These are phyloP conservation scores for Litchi chinensis DNA, from an alignment of 345 rosid genomes.

Conservation along the genomic window DNA sequence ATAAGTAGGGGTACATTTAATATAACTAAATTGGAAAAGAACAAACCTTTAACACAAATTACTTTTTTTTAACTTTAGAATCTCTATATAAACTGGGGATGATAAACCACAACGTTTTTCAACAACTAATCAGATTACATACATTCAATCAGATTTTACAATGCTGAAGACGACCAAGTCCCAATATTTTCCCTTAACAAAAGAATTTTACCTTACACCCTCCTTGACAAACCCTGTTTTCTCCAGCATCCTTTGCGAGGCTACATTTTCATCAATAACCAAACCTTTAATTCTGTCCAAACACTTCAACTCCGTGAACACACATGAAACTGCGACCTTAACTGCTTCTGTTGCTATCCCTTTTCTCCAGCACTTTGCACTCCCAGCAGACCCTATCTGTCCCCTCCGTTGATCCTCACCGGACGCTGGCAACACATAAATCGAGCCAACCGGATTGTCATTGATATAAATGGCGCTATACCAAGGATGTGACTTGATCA, in stretches of 20 bases:
- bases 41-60: too few relatives aligned
- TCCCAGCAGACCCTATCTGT: conserved; percentile 25
- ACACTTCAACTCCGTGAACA: not conserved
- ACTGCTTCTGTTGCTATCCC: conserved; percentile 19
- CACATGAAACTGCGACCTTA: conserved; percentile 1
- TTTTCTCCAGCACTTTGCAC: conserved; percentile 19
- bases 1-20: too few relatives aligned
- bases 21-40: too few relatives aligned
- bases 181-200: conserved; percentile 7
- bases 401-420: conserved; percentile 24
- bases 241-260: conserved; percentile 12
- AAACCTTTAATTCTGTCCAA: conserved; percentile 12
- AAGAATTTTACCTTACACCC: conserved; percentile 11
- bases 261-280: conserved; percentile 15
- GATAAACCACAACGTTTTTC: too few relatives aligned
- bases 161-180: not conserved
- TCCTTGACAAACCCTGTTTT: conserved; percentile 20
- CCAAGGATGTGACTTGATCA: conserved; percentile 21
- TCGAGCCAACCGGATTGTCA: conserved; percentile 19
- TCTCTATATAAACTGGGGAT: too few relatives aligned
- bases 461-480: conserved; percentile 22
- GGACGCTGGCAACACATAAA: conserved; percentile 15
- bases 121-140: too few relatives aligned
- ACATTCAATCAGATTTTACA: too few relatives aligned
- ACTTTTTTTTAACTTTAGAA: too few relatives aligned